Conservation (phyloP, 805 yeast species). For the Candida chilensis region DNA sequence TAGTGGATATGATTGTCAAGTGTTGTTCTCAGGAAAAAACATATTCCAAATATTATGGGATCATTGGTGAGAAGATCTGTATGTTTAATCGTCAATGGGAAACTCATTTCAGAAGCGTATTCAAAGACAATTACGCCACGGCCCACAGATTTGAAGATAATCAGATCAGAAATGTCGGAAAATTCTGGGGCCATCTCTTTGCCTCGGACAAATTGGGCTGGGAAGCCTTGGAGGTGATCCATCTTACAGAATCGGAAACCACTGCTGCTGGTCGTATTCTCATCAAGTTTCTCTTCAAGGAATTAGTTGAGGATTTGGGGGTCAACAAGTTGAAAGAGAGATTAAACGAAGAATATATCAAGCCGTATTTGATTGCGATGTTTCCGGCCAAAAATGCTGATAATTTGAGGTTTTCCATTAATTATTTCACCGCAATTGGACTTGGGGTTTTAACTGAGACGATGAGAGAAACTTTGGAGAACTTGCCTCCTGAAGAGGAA, state of each 20-base stretch:
- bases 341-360: slow-evolving; percentile 42
- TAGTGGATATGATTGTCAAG: slow-evolving; percentile 67
- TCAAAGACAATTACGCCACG: slow-evolving; percentile 43
- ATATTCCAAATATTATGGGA: slow-evolving; percentile 79
- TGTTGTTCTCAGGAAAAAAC: slow-evolving; percentile 82
- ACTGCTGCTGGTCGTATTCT: slow-evolving; percentile 78
- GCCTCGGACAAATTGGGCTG: slow-evolving; percentile 64
- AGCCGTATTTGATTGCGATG: slow-evolving; percentile 41
- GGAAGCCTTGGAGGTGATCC: slow-evolving; percentile 44
- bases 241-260: slow-evolving; percentile 61
- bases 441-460: slow-evolving; percentile 75
- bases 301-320: slow-evolving; percentile 73
- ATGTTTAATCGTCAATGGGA: slow-evolving; percentile 48
- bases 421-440: slow-evolving; percentile 89
- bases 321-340: slow-evolving; percentile 35
- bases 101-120: slow-evolving; percentile 38
- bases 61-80: slow-evolving; percentile 60
- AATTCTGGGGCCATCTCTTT: slow-evolving; percentile 78
- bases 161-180: slow-evolving; percentile 70
- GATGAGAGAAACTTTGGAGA: slow-evolving; percentile 53
- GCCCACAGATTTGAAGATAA: slow-evolving; percentile 66
- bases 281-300: slow-evolving; percentile 72
- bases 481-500: slow-evolving; percentile 14
- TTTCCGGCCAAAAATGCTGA: slow-evolving; percentile 53
- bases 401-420: slow-evolving; percentile 67